Conservation (phyloP, 495 filamentous ascomycete genomes). For the Penicillium cataractarum region DNA sequence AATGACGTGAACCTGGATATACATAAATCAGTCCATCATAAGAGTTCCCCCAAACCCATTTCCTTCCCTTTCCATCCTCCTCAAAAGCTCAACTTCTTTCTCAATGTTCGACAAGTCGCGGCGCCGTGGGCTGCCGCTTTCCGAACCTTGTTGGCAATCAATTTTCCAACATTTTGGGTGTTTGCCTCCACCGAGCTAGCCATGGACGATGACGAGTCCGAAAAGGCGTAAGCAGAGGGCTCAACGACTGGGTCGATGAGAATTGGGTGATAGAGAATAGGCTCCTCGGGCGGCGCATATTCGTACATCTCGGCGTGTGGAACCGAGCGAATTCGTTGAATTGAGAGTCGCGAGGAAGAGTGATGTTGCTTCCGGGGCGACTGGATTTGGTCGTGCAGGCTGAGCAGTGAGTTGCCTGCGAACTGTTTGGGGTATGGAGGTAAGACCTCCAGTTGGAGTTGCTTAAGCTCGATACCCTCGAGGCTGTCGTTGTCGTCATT, state of each 20-base stretch:
- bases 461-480: neutral
- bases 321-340: neutral
- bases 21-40: neutral
- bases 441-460: constrained; percentile 9
- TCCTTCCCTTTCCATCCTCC: neutral
- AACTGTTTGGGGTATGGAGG: constrained; percentile 13
- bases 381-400: constrained; percentile 11
- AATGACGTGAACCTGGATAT: neutral
- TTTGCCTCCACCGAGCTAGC: neutral
- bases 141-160: constrained; percentile 8
- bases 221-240: neutral
- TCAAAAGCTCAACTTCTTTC: constrained; percentile 6
- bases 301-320: neutral
- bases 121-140: constrained; percentile 6
- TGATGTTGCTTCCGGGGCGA: neutral
- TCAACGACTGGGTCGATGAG: constrained; percentile 8
- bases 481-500: neutral
- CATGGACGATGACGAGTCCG: neutral
- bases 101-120: neutral
- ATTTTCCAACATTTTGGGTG: constrained; percentile 5
- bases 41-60: neutral
- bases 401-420: constrained; percentile 7
- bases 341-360: neutral
- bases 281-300: neutral
- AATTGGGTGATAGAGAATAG: neutral